Evolutionary conservation across 2,329 filamentous ascomycete species (phyloP).

Genomic region (Sclerotinia trifoliorum): DNA sequence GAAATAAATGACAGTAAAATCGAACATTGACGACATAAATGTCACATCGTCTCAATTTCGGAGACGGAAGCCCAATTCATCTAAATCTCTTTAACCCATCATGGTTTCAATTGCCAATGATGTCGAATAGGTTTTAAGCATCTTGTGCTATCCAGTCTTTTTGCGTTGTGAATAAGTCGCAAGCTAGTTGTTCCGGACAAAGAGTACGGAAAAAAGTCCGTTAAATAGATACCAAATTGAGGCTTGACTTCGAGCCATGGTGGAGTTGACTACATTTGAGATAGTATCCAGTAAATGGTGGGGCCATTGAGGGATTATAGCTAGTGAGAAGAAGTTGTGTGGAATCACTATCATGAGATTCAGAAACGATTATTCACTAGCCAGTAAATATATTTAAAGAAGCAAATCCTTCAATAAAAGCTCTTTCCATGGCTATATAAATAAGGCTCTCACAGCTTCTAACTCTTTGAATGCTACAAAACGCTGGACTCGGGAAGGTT

Average conservation of each 20-base stretch:
- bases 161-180: too few species aligned
- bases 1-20: neutral
- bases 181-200: neutral
- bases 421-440: neutral
- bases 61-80: neutral
- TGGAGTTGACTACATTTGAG: too few species aligned
- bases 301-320: too few species aligned
- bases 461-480: neutral
- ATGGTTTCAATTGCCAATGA: too few species aligned
- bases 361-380: neutral
- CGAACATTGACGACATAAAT: neutral
- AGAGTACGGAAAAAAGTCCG: too few species aligned
- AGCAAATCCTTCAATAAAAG: fast-evolving
- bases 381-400: neutral
- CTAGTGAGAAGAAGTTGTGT: too few species aligned
- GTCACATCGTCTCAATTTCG: neutral
- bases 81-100: neutral
- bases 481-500: too few species aligned
- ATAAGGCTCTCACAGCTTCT: neutral
- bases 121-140: too few species aligned
- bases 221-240: neutral
- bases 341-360: too few species aligned
- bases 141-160: too few species aligned
- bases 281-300: too few species aligned
- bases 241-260: too few species aligned